Evolutionary conservation across 352 stramenopile genomes (phyloP).

Genomic region (Pilasporangium apinafurcum): DNA sequence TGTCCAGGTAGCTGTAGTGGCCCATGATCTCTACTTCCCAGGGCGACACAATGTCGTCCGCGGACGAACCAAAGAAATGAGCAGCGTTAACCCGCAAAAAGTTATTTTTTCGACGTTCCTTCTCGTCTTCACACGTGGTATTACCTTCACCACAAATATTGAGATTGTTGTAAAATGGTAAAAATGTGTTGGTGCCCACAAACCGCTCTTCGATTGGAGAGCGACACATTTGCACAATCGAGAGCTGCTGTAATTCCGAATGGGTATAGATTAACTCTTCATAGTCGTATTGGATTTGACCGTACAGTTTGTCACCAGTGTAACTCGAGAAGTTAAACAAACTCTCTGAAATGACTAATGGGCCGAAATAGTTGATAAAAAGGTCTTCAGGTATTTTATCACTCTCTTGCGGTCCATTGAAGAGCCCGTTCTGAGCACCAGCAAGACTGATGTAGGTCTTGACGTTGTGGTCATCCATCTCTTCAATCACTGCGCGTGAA

Average conservation of each 20-base stretch:
- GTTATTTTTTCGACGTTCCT: constrained; percentile 15
- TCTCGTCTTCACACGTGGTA: neutral
- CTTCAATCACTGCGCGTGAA: constrained; percentile 14
- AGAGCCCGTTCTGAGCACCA: constrained; percentile 15
- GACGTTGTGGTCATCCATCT: constrained; percentile 24
- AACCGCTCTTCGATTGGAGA: constrained; percentile 8
- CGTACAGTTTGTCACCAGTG: constrained; percentile 2
- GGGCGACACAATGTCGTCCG: constrained; percentile 7
- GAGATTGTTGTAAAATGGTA: constrained; percentile 9
- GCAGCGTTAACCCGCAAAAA: constrained; percentile 11
- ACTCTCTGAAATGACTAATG: constrained; percentile 1
- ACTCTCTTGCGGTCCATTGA: constrained; percentile 10
- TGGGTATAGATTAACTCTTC: constrained; percentile 2
- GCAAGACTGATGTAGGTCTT: constrained; percentile 16
- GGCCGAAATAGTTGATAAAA: constrained; percentile 6
- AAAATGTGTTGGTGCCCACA: constrained; percentile 6
- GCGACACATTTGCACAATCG: constrained; percentile 8
- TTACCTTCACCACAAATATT: constrained; percentile 1
- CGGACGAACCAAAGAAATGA: constrained; percentile 8
- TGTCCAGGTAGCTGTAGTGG: constrained; percentile 5
- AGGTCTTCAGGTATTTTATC: constrained; percentile 3
- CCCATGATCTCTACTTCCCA: constrained; percentile 9
- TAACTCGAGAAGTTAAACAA: constrained; percentile 15
- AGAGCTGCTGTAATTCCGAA: constrained; percentile 7
- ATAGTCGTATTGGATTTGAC: constrained; percentile 15